Evolutionary conservation across 2,329 filamentous ascomycete genomes (phyloP).

Genomic region (Colletotrichum eleusines): DNA sequence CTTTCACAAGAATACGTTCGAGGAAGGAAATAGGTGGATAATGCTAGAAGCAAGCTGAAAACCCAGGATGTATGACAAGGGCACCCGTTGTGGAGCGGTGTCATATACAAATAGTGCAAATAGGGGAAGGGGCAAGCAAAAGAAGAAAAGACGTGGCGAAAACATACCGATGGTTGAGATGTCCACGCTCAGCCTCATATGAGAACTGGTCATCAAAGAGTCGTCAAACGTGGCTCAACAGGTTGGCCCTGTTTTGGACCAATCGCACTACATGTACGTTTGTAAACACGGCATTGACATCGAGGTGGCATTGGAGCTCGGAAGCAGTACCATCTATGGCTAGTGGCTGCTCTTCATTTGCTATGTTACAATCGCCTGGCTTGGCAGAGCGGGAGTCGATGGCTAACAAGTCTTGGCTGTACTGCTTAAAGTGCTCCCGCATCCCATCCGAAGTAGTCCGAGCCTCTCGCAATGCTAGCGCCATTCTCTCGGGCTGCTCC

Average conservation of each 20-base stretch:
- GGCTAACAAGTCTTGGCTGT: not conserved
- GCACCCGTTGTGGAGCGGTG: not conserved
- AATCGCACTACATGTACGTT: not conserved
- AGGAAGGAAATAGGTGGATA: accelerated
- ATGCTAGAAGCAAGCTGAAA: not conserved
- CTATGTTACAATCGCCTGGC: not conserved
- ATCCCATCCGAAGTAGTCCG: not conserved
- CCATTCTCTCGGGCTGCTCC: not conserved
- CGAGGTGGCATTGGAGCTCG: not conserved
- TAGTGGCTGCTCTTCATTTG: not conserved
- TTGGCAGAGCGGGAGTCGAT: not conserved
- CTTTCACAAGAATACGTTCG: not conserved
- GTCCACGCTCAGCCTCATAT: not conserved
- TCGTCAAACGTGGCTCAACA: not conserved
- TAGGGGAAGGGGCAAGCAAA: not conserved
- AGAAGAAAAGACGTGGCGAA: not conserved
- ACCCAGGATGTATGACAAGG: not conserved
- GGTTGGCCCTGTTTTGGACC: not conserved
- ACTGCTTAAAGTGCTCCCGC: not conserved
- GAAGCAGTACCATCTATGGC: not conserved
- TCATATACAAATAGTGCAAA: not conserved
- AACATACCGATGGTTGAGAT: not conserved
- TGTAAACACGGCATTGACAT: not conserved
- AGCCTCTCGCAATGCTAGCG: not conserved
- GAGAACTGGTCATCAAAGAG: not conserved